Base-by-base conservation (phyloP, 495 filamentous ascomycete genomes). In the Talaromyces borbonicus region DNA sequence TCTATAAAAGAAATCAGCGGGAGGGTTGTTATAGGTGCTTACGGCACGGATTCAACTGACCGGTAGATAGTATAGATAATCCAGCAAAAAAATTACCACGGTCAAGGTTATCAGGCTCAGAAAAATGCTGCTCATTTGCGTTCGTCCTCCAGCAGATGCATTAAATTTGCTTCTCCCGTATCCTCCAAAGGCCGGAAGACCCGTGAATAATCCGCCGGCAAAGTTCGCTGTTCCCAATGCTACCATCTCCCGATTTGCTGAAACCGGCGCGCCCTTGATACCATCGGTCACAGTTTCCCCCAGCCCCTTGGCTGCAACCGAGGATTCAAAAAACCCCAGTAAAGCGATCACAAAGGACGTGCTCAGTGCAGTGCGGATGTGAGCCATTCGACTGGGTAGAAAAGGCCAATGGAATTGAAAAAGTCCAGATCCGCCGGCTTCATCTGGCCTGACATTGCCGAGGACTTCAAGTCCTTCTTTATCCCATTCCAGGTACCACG, bases 121-220 rank as follows among this genome's bases (percentile, higher is more conserved):
- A 22, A 95, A 75, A 22, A 97, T 74, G 47, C 82, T 90, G 53
- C 81, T 85, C 85, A 99, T 89, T 0, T 90, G 92, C 12, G 87
- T 96, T 50, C 80, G 83, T 19, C 90, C 92, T 36, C 92, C 92
- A 0, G 92, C 97, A 20, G 83, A 80, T 30, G 81, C 78, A 59
- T 96, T 99, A 51, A 97, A 84, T 56, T 97, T 99, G 66, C 87
- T 94, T 55, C 92, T 75, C 23, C 90, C 92, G 57, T 99, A 99
- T 1, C 92, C 92, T 11, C 92, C 92, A 69, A 97, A 99, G 1
- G 87, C 88, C 8, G 92, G 92, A 4, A 99, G 69, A 6, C 84
- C 78, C 74, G 85, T 84, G 62, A 97, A 99, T 54, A 87, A 85
- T 1, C 85, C 83, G n/a, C 90, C 90, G 5, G 90, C 62, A 8